Evolutionary conservation across 495 filamentous ascomycete species (phyloP), one percentile per base, ranked within the genome.

Genomic region (Zalerion maritima): DNA sequence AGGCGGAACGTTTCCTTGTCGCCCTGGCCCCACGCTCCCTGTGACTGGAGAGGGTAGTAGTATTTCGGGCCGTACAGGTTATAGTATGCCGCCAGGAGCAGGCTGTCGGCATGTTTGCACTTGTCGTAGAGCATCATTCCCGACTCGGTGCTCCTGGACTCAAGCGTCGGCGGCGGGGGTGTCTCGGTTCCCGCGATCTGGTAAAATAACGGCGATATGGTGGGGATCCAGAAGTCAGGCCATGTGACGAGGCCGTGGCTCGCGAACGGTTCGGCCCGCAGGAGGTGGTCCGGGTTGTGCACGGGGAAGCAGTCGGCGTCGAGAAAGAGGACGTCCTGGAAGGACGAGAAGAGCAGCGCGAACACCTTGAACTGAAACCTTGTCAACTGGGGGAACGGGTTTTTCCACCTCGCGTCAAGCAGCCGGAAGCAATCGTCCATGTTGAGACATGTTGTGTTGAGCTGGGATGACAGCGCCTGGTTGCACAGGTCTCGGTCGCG

Each of bases 1-100:
- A 62, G 48, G 2, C 71, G 39, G 27, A 76, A 77, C 3, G 68
- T 76, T 38, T 78, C 73, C 44, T 77, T 78, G 41, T 78, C 74
- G 1, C 73, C 72, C 33, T 73, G 55, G 2, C 71, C 72, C 1
- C 60, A 55, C 0, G 52, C 63, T 4, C 68, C 65, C 42, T 73
- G 71, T 4, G 57, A 59, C 14, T 76, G 49, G 6, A 78, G 49
- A 4, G 54, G 48, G 46, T 73, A 78, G 45, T 71, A 78, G 36
- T 69, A 58, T 0, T 56, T 45, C 2, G 68, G 64, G 3, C 72
- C 71, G 44, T 70, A 67, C 35, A 60, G 62, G 38, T 76, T 78
- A 49, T 79, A 78, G 34, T 78, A 79, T 0, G 61, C 58, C 0
- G 67, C 56, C 0, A 77, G 61, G 2, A 76, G 47, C 5, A 78